Evolutionary conservation across 805 yeast genomes (phyloP).

Genomic region (Saccharomycopsis malanga): DNA sequence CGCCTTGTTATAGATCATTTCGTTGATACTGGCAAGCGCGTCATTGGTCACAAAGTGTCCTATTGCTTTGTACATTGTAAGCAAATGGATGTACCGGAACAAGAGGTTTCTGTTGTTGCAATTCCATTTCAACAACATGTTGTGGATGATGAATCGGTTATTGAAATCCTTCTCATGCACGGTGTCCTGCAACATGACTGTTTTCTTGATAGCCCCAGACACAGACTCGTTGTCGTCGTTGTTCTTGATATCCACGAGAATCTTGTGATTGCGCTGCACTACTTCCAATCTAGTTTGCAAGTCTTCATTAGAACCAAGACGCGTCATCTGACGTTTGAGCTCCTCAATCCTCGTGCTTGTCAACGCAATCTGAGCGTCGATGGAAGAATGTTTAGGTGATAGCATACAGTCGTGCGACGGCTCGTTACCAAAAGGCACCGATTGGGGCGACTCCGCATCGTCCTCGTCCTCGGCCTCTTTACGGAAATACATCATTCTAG

Average conservation of each 20-base stretch:
- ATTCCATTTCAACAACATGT: slow-evolving; percentile 75
- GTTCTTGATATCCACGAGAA: slow-evolving; percentile 2
- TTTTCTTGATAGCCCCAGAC: neutral
- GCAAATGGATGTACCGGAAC: slow-evolving; percentile 48
- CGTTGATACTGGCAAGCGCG: slow-evolving; percentile 45
- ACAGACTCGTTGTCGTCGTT: slow-evolving; percentile 2
- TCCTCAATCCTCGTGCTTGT: slow-evolving; percentile 23
- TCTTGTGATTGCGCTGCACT: slow-evolving; percentile 14
- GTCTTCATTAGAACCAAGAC: neutral
- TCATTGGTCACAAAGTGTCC: slow-evolving; percentile 39
- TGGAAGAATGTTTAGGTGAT: slow-evolving; percentile 21
- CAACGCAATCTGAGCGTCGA: slow-evolving; percentile 23
- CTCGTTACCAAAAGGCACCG: slow-evolving; percentile 45
- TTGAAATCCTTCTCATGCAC: slow-evolving; percentile 33
- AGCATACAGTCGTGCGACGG: slow-evolving; percentile 60
- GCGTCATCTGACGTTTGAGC: slow-evolving; percentile 3
- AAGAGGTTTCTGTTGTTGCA: slow-evolving; percentile 57
- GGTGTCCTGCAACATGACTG: slow-evolving; percentile 8
- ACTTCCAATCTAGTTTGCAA: slow-evolving; percentile 6
- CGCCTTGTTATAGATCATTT: slow-evolving; percentile 36
- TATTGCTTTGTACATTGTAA: slow-evolving; percentile 39
- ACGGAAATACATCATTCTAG: slow-evolving; percentile 61
- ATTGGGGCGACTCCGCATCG: neutral
- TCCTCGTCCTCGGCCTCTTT: slow-evolving; percentile 43
- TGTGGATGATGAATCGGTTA: slow-evolving; percentile 68